Evolutionary conservation across 192 early-diverging fungal genomes (phyloP).

Genomic region (Allomyces macrogynus): DNA sequence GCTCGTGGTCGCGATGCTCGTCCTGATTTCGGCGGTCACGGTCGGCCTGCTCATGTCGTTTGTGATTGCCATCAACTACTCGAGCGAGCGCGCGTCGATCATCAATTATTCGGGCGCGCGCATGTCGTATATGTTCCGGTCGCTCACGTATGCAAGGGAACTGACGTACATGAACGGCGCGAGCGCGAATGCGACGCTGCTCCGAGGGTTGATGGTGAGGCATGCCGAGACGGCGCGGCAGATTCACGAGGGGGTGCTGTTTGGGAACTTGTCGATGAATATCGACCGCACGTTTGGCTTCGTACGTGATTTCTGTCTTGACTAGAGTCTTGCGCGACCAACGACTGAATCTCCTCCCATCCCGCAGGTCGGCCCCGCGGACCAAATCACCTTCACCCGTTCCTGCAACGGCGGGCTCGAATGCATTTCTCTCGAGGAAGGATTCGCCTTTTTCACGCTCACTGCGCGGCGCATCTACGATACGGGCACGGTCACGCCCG

Average conservation of each 20-base stretch:
- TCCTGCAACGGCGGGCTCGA: no score
- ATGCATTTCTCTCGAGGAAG: no score
- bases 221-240: background rate
- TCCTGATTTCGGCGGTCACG: background rate
- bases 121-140: background rate
- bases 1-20: background rate
- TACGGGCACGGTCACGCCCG: no score
- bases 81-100: background rate
- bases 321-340: no score
- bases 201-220: background rate
- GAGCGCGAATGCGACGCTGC: background rate
- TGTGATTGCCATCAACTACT: background rate
- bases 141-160: background rate
- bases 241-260: background rate
- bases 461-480: no score
- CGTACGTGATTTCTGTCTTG: no score
- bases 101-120: background rate
- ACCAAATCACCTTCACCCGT: no score
- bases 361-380: no score
- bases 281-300: no score
- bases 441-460: no score
- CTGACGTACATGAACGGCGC: background rate
- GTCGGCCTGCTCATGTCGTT: background rate
- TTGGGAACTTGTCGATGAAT: background rate
- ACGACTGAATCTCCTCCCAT: no score